phyloP scores from a whole-genome alignment of 176 grass and related monocot genomes.

The Eremochloa ophiuroides region DNA sequence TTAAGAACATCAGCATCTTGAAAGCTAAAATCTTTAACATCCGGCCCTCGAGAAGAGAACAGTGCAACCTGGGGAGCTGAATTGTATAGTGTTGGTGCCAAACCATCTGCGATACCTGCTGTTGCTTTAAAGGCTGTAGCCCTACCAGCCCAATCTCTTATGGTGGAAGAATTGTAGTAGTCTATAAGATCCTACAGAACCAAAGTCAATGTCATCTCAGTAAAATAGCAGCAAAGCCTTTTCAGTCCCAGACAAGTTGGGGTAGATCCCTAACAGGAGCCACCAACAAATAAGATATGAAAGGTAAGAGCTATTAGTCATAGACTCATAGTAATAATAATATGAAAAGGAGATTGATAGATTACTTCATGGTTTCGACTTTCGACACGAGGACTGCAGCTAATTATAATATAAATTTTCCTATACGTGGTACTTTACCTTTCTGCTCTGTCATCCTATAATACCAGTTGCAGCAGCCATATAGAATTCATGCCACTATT shows the following conservation, averaged over 20 bases:
- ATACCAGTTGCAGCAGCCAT: not conserved
- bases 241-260: not conserved
- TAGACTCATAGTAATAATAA: not conserved
- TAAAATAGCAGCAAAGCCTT: not conserved
- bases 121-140: slow-evolving; percentile 68
- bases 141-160: slow-evolving; percentile 92
- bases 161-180: slow-evolving; percentile 90
- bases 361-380: not conserved
- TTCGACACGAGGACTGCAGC: not conserved
- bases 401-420: slow-evolving; percentile 6
- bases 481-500: not conserved
- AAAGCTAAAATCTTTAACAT: slow-evolving; percentile 99
- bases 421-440: not conserved
- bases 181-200: slow-evolving; percentile 80
- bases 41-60: slow-evolving; percentile 95
- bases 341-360: not conserved
- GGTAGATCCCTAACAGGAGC: not conserved
- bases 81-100: slow-evolving; percentile 84
- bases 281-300: not conserved
- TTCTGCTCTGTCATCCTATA: not conserved
- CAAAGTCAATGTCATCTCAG: slow-evolving; percentile 18
- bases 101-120: slow-evolving; percentile 81
- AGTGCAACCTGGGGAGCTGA: slow-evolving; percentile 92
- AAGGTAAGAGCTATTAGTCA: not conserved
- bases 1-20: slow-evolving; percentile 98